Evolutionary conservation across 2,329 filamentous ascomycete genomes (phyloP), one percentile per base, ranked within the genome.

Genomic region (Alternaria novae-zelandiae): DNA sequence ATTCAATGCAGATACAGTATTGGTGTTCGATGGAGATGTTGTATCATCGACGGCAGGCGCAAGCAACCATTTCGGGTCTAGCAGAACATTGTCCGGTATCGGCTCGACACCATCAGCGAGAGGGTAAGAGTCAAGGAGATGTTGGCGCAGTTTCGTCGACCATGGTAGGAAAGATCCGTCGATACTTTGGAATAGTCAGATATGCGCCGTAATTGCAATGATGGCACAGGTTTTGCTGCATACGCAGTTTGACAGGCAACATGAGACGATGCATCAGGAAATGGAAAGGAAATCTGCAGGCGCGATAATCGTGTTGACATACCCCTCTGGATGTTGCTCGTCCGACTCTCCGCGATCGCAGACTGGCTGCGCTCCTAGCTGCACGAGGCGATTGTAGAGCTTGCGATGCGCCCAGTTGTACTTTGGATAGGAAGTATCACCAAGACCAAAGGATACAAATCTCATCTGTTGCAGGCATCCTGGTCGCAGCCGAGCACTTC

Each of bases 371-470:
- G 93, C 96, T 1, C 95, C 95, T 1, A 99, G 87, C 77, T 97
- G 94, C 41, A 90, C 79, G 32, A 99, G 83, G 15, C 96, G 89
- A 71, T 94, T 95, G 73, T 94, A 89, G 49, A 99, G 84, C 80
- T 97, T 97, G 54, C 94, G 88, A 49, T 92, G 91, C 17, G 95
- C 94, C 88, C 93, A 97, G 82, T 99, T 99, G 81, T 93, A 97
- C 90, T 96, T 95, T 59, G 91, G 86, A 84, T 99, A 99, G 1
- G 94, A 97, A 74, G 92, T 97, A 80, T 99, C 96, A 1, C 96
- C 96, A 1, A 98, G 86, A 1, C 96, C 96, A 83, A 98, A 97
- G 0, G 90, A 91, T 4, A 92, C 90, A 80, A 97, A 98, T 1
- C 83, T 86, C 65, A 97, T 82, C 32, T 86, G 85, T 41, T 83